Evolutionary conservation across 106 monocot genomes (phyloP).

Genomic region (Dactylorhiza incarnata): DNA sequence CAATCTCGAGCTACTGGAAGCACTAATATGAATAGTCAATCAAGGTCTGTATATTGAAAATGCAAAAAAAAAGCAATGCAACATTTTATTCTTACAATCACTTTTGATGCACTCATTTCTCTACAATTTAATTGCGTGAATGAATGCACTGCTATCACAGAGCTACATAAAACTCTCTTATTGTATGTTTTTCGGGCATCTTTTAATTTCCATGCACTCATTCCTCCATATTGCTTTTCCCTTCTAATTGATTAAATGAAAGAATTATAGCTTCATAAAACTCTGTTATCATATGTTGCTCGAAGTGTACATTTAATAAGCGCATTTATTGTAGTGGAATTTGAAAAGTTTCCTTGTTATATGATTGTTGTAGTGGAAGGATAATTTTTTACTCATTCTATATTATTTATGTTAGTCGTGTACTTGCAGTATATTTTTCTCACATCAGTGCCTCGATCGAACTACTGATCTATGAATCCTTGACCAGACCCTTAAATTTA

Average conservation of each 20-base stretch:
- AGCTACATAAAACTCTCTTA: not conserved
- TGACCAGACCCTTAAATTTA: too few species aligned
- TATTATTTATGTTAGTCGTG: too few species aligned
- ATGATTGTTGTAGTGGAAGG: not conserved
- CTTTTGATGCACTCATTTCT: not conserved
- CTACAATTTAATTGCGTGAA: not conserved
- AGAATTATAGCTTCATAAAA: too few species aligned
- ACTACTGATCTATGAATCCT: too few species aligned
- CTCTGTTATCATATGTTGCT: too few species aligned
- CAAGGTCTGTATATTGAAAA: constrained; percentile 44
- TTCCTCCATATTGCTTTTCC: too few species aligned
- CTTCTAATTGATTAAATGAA: too few species aligned
- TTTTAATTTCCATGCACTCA: too few species aligned
- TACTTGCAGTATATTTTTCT: too few species aligned
- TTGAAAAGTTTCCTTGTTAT: not conserved
- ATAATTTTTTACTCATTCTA: too few species aligned
- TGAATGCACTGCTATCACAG: not conserved
- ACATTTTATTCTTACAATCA: not conserved
- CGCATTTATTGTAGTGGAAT: not conserved
- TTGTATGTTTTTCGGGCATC: not conserved
- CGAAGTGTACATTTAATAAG: not conserved
- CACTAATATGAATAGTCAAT: constrained; percentile 99
- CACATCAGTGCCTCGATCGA: too few species aligned
- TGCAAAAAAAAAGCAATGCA: not conserved
- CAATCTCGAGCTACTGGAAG: constrained; percentile 84